Evolutionary conservation across 2,329 filamentous ascomycete genomes (phyloP).

Genomic region (Monosporascus sp.): DNA sequence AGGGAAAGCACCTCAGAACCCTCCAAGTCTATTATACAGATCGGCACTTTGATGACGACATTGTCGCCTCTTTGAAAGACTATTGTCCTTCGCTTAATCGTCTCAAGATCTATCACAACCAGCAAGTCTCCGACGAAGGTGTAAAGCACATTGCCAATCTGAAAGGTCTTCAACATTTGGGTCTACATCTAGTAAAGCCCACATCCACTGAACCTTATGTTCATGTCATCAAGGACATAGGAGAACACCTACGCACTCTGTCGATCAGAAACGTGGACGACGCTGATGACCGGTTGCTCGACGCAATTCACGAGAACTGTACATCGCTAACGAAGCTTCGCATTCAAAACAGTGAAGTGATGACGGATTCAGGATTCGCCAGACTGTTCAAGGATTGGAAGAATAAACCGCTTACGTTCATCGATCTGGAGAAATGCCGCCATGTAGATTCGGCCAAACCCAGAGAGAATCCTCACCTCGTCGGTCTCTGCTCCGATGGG

Average conservation of each 20-base stretch:
- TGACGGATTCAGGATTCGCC: conserved; percentile 70
- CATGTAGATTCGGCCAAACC: conserved; percentile 68
- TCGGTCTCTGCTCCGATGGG: conserved; percentile 70
- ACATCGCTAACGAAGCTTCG: conserved; percentile 67
- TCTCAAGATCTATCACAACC: conserved; percentile 78
- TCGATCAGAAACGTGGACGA: conserved; percentile 66
- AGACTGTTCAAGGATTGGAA: conserved; percentile 70
- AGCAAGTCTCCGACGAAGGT: conserved; percentile 61
- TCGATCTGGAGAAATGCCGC: conserved; percentile 74
- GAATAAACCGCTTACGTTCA: conserved; percentile 63
- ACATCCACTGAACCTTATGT: conserved; percentile 54
- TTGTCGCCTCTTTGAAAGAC: conserved; percentile 54
- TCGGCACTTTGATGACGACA: conserved; percentile 70
- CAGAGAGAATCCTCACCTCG: conserved; percentile 54
- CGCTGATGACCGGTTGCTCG: conserved; percentile 64
- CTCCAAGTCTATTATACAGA: conserved; percentile 83
- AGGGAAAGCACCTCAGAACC: conserved; percentile 59
- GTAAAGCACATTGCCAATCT: conserved; percentile 60
- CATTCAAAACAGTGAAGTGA: conserved; percentile 68
- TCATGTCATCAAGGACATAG: conserved; percentile 56
- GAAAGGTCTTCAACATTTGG: conserved; percentile 64
- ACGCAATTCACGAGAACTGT: conserved; percentile 66
- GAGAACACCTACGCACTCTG: conserved; percentile 65
- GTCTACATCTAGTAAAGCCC: conserved; percentile 58
- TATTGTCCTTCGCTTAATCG: conserved; percentile 64